Evolutionary conservation across 495 filamentous ascomycete genomes (phyloP).

Genomic region (Penicillium psychrofluorescens): DNA sequence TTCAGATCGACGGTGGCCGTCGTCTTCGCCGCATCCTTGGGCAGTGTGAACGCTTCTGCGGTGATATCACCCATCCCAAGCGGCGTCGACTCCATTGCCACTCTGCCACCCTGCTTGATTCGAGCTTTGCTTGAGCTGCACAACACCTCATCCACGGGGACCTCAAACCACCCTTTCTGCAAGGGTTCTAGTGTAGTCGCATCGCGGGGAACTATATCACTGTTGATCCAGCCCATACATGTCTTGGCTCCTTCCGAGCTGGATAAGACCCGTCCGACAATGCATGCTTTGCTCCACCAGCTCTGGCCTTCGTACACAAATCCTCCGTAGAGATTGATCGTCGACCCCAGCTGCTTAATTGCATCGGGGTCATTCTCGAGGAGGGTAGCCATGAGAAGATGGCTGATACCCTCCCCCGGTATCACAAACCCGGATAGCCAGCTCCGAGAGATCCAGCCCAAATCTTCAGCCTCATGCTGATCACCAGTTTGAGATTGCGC

Average conservation of each 20-base stretch:
- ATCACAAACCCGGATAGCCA: constrained; percentile 74
- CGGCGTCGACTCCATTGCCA: constrained; percentile 29
- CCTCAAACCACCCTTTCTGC: constrained; percentile 58
- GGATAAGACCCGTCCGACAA: constrained; percentile 70
- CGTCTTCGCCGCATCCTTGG: constrained; percentile 15
- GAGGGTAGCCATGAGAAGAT: constrained; percentile 71
- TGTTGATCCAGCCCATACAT: constrained; percentile 73
- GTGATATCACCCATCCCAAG: constrained; percentile 36
- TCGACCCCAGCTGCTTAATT: constrained; percentile 55
- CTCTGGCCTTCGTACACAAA: constrained; percentile 63
- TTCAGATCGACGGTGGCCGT: constrained; percentile 11
- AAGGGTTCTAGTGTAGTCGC: constrained; percentile 22
- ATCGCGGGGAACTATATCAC: constrained; percentile 41
- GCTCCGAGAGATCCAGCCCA: constrained; percentile 76
- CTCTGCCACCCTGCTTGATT: constrained; percentile 30
- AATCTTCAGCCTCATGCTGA: constrained; percentile 8
- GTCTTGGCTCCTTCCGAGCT: constrained; percentile 57
- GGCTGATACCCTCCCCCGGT: constrained; percentile 64
- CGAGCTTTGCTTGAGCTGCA: constrained; percentile 19
- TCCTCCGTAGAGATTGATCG: constrained; percentile 70
- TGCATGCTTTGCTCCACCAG: constrained; percentile 77
- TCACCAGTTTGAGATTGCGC: constrained; percentile 6
- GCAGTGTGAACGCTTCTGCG: constrained; percentile 37
- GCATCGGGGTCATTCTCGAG: constrained; percentile 68
- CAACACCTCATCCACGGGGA: constrained; percentile 33